Percentiles rank a stretch among this genome's conserved stretches.
phyloP scores from a whole-genome alignment of 108 stramenopile species.

The Parietichytrium sp. region DNA sequence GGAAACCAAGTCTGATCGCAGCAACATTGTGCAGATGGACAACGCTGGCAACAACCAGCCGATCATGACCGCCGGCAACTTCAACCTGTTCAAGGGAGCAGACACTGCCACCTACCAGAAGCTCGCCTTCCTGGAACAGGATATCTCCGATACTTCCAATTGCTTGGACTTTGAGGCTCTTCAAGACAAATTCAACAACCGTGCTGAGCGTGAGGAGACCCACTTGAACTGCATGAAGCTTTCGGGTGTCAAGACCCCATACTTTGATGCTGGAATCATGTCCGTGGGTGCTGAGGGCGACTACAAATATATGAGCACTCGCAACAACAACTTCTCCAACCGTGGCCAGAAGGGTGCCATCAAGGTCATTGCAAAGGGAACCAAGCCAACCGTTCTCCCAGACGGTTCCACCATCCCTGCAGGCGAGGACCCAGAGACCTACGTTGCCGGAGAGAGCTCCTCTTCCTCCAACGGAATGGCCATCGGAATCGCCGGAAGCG shows the following conservation, averaged over 20 bases:
- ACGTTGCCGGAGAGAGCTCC: too few species aligned
- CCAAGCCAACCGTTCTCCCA: too few species aligned
- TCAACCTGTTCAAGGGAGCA: conserved; percentile 1
- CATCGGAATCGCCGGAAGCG: too few species aligned
- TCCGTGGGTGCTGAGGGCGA: background rate
- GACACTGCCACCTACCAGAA: background rate
- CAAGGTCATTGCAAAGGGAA: conserved; percentile 45
- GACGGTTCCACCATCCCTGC: too few species aligned
- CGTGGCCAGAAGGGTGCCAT: conserved; percentile 50
- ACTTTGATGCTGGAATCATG: conserved; percentile 55
- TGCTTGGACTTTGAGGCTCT: conserved; percentile 38
- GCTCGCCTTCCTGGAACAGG: conserved; percentile 51
- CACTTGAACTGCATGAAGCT: conserved; percentile 56
- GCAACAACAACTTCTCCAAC: conserved; percentile 63
- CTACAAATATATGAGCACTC: conserved; percentile 46
- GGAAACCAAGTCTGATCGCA: conserved; percentile 49
- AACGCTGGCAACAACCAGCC: conserved; percentile 48
- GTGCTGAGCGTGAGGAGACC: conserved; percentile 51
- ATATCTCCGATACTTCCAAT: background rate
- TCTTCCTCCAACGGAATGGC: too few species aligned
- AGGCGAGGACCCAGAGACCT: too few species aligned
- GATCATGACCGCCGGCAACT: conserved; percentile 6
- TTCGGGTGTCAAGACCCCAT: conserved; percentile 49
- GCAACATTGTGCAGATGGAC: conserved; percentile 47
- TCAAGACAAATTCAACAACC: conserved; percentile 41